These are phyloP conservation scores for Suillus plorans DNA, from an alignment of 768 basidiomycete species.

Conservation along the genomic window DNA sequence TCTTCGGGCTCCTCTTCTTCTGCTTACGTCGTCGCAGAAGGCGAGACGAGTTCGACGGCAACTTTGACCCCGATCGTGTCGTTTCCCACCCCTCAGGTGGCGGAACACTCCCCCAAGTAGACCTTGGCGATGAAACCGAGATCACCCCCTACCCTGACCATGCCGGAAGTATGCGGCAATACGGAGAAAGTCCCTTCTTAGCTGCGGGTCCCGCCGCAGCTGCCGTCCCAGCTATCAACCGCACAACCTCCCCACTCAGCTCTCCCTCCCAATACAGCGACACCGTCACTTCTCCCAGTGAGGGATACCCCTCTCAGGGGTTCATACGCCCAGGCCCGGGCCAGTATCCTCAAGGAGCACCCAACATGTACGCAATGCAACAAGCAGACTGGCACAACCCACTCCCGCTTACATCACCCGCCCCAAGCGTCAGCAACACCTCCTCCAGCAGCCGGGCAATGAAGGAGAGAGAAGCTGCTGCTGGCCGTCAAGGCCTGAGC, in stretches of 20 bases:
- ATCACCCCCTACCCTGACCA: slow-evolving; percentile 23
- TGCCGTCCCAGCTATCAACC: neutral
- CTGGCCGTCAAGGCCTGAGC: neutral
- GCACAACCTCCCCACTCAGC: slow-evolving; percentile 1
- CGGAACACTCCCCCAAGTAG: slow-evolving; percentile 26
- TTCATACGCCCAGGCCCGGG: neutral
- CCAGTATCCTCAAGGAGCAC: neutral
- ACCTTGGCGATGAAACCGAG: slow-evolving; percentile 31
- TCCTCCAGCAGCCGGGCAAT: neutral
- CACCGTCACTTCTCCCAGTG: slow-evolving; percentile 3
- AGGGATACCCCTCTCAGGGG: slow-evolving; percentile 11
- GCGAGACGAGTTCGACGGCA: slow-evolving; percentile 46
- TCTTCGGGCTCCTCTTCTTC: slow-evolving; percentile 29
- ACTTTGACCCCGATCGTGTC: slow-evolving; percentile 50
- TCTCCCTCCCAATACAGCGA: slow-evolving; percentile 11
- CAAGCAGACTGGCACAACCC: slow-evolving; percentile 22
- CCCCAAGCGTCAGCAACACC: neutral
- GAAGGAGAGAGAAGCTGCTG: neutral
- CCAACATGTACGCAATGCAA: slow-evolving; percentile 13
- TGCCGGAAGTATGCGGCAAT: slow-evolving; percentile 24
- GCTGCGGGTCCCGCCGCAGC: neutral
- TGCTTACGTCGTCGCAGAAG: slow-evolving; percentile 25
- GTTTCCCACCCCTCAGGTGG: slow-evolving; percentile 26
- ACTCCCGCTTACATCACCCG: slow-evolving; percentile 18
- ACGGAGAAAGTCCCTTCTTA: slow-evolving; percentile 13